A percentile compares a stretch with the other conserved stretches of the same genome.
phyloP scores from a whole-genome alignment of 306 rosid species.

The Cicer yamashitae region DNA sequence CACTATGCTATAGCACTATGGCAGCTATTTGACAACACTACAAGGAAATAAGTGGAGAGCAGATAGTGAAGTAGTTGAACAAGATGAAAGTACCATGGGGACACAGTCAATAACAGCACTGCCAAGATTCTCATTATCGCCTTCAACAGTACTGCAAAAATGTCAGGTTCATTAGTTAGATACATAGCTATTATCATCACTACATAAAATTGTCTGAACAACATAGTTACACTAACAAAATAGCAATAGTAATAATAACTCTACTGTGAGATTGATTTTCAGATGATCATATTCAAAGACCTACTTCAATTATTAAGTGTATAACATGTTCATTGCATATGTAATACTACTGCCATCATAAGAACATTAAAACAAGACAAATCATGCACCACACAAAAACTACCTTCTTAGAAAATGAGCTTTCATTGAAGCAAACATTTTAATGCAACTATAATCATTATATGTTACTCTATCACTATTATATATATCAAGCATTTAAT shows the following conservation, averaged over 20 bases:
- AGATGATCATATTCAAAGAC: not conserved
- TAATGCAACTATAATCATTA: not conserved
- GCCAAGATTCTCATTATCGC: constrained; percentile 27
- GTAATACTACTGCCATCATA: not conserved
- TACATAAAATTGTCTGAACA: not conserved
- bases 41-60: too few relatives aligned
- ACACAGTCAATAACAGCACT: constrained; percentile 1
- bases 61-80: not conserved
- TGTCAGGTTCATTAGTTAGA: constrained; percentile 25
- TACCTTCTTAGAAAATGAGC: constrained; percentile 1
- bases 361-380: constrained; percentile 5
- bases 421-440: not conserved
- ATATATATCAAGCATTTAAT: constrained; percentile 3
- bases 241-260: too few relatives aligned
- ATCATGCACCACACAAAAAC: not conserved
- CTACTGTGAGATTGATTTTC: too few relatives aligned
- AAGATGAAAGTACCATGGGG: constrained; percentile 48
- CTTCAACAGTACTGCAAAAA: constrained; percentile 49
- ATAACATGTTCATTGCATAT: not conserved
- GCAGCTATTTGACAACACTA: not conserved
- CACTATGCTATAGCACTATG: not conserved
- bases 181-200: not conserved
- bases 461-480: not conserved
- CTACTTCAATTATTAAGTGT: not conserved
- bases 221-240: not conserved